These are phyloP conservation scores for Peniophora sp. DNA, from an alignment of 1,284 basidiomycete genomes.

Conservation along the genomic window DNA sequence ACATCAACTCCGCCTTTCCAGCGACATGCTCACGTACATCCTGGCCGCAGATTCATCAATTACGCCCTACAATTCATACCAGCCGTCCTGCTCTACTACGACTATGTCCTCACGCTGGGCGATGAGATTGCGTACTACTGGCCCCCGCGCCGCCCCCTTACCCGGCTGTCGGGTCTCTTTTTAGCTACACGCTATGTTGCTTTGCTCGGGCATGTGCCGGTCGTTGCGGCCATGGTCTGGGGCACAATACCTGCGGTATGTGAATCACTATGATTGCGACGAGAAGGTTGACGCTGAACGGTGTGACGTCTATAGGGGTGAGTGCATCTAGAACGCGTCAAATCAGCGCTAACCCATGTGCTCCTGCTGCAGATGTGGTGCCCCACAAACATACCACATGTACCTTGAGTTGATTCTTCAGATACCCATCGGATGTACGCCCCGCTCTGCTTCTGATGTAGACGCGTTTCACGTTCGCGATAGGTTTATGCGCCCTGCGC, in stretches of 20 bases:
- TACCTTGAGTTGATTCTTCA: background rate
- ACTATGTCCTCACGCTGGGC: constrained; percentile 1
- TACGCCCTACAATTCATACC: no score
- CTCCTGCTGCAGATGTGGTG: background rate
- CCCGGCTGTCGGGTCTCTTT: constrained; percentile 1
- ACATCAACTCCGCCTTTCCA: no score
- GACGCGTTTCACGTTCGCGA: background rate
- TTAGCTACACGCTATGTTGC: constrained; percentile 1
- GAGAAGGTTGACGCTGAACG: background rate
- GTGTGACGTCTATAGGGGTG: background rate
- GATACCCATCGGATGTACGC: background rate
- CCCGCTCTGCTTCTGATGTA: no score
- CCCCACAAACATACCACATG: background rate
- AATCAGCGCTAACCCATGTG: background rate
- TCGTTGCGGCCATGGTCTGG: background rate
- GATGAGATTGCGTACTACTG: constrained; percentile 1
- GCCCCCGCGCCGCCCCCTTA: constrained; percentile 1
- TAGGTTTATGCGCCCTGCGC: background rate
- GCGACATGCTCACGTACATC: no score
- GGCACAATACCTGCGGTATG: background rate
- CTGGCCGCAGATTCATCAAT: no score
- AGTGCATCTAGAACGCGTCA: background rate
- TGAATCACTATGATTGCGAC: background rate
- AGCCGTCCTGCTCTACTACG: constrained; percentile 1
- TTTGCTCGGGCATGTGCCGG: background rate